Evolutionary conservation across 805 yeast genomes (phyloP), one percentile per base, ranked within the genome.

Genomic region (Diddensiella santjacobensis): DNA sequence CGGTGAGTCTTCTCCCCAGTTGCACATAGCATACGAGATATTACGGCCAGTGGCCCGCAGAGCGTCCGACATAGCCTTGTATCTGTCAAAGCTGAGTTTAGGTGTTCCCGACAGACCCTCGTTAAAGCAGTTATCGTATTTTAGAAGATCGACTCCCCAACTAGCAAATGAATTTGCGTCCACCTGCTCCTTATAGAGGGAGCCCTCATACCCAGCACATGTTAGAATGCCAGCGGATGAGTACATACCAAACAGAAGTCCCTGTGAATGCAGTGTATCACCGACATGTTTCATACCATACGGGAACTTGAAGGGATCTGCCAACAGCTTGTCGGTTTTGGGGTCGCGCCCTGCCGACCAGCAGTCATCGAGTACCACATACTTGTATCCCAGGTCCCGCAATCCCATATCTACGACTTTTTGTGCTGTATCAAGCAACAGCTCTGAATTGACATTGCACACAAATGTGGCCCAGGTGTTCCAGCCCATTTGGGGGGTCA

Each of bases 321-420:
- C 53, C 4, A 51, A 48, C 22, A 63, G 55, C 3, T 45, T 45
- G 17, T 51, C 57, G 29, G 47, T 48, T 6, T 50, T 53, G n/a
- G n/a, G n/a, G 31, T 51, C 54, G 35, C 63, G 54, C 10, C 58
- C 58, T 3, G 45, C 33, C 23, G 59, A 53, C 60, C 65, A 64
- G 46, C 68, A 63, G 44, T 64, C 68, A 49, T 64, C 68, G 46
- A 64, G 55, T 22, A 61, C 58, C n/a, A 63, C 56, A 50, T 63
- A 63, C 10, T 58, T 51, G 49, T 64, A 64, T 1, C 68, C 68
- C 23, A 54, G 37, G 23, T 64, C 65, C 22, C 38, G 42, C 17
- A 64, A 49, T 2, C 67, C 66, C 19, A 55, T 30, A 6, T 55
- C 51, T 15, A 51, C 53, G 18, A 63, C 49, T 20, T 46, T 46